Percentiles rank a stretch among this genome's conserved stretches.
Conservation (phyloP, 2,329 filamentous ascomycete genomes). For the Pseudogymnoascus sp. region DNA sequence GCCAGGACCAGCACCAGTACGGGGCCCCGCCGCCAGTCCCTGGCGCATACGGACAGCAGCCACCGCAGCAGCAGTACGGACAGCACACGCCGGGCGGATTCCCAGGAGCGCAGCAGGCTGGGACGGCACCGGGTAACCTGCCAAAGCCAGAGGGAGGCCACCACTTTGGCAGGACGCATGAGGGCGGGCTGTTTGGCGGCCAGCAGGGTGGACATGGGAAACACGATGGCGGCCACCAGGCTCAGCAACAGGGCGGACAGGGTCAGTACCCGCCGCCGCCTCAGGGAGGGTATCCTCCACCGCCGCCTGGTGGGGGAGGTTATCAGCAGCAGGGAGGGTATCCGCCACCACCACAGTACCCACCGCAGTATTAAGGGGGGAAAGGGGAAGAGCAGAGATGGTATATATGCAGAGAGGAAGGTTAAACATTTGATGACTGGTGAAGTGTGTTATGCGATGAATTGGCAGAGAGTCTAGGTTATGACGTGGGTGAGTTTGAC, state of each 20-base stretch:
- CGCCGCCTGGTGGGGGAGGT: not conserved
- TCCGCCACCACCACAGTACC: not conserved
- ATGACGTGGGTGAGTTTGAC: not conserved
- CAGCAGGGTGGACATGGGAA: not conserved
- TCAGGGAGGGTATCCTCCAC: not conserved
- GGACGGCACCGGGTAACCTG: not conserved
- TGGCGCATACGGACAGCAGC: not conserved
- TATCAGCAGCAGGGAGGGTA: not conserved
- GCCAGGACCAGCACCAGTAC: conserved; percentile 9
- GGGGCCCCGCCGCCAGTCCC: not conserved
- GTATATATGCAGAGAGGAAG: not conserved
- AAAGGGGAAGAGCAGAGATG: not conserved
- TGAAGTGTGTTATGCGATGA: not conserved
- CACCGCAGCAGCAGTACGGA: not conserved
- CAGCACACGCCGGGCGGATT: not conserved
- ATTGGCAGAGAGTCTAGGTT: not conserved
- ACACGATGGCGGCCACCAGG: not conserved
- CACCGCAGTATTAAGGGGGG: not conserved
- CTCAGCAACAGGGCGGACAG: not conserved
- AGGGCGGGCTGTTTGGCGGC: not conserved
- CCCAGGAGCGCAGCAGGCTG: not conserved
- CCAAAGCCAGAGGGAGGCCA: not conserved
- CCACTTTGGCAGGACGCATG: not conserved
- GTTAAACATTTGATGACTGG: not conserved
- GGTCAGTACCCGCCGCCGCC: not conserved